Evolutionary conservation across 2,329 filamentous ascomycete genomes (phyloP), one percentile per base, ranked within the genome.

Genomic region (Nothopassalora personata): DNA sequence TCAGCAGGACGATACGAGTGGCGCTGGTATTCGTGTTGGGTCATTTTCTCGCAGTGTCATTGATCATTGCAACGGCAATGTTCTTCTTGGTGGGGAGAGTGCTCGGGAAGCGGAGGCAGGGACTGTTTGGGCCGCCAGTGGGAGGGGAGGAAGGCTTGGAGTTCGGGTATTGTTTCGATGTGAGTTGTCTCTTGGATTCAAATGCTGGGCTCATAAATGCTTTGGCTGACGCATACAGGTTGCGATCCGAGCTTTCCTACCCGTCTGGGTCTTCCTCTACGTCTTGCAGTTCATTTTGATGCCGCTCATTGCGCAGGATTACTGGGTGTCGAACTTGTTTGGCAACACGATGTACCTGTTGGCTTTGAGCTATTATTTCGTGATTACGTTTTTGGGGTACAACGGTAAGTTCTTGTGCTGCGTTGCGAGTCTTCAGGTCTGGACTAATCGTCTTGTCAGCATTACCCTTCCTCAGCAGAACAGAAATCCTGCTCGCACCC

Each of bases 91-190:
- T 87, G 39, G 84, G 84, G 31, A 77, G 82, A 43, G 75, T 87
- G 43, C 79, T 88, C 19, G 84, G 85, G 0, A 75, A 81, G 68
- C 72, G 82, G 61, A 75, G 78, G 52, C 76, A 81, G 68, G 84
- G 85, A 1, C 72, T 87, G 6, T 86, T 87, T 67, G 77, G 80
- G 5, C 81, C 83, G 56, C 79, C 81, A 0, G 59, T 59, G 11
- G 75, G 75, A 31, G 64, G 66, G 10, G 68, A 68, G 18, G 84
- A 87, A 56, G 82, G 82, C 60, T 72, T 88, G 61, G 86, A 88
- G 68, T 88, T 88, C 73, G 86, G 86, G 55, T 88, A 88, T 70
- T 88, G 86, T 71, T 88, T 87, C 73, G 86, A 88, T 75, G 86
- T 84, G 66, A 70, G 79, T 58, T 33, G 9, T 39, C 18, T 18